Base-by-base conservation (phyloP, 352 stramenopile genomes). In the Globisporangium takayamanum region DNA sequence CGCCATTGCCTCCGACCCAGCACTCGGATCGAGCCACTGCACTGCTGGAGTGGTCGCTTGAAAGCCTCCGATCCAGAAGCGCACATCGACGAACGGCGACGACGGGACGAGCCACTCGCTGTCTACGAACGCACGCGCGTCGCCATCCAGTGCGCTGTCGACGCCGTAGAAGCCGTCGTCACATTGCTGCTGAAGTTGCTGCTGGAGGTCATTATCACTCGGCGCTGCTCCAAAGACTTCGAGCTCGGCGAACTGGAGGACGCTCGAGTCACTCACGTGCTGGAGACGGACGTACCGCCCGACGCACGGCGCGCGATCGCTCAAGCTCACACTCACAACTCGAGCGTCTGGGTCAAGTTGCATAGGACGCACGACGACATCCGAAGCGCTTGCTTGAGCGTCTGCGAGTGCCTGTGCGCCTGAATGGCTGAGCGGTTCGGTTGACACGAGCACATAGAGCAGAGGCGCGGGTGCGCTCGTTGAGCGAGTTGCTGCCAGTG, bases 61-160 rank as follows among this genome's bases (percentile, higher is more conserved):
- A 55, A 87, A 90, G 55, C 77, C 89, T 28, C 83, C 83, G 30
- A 90, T 64, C 76, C 79, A 87, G n/a, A 92, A 55, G 10, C 77
- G 78, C 25, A 89, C 51, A 25, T 85, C 60, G 3, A 69, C 60
- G 1, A 50, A 53, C 20, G 67, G 49, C 3, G 55, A 57, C 1
- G 56, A 65, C 3, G 80, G 80, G 15, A 84, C 70, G 0, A 92
- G 63, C 83, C 83, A 92, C 25, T 79, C 76, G 22, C 55, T 78
- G 47, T 91, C 83, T 18, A 91, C 55, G 53, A 72, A 78, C 39
- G 83, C 65, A 0, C 60, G 50, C 5, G 85, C 53, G 50, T 88
- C 79, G 12, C 61, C 66, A 25, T 79, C 65, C 1, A 76, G 33
- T 0, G 51, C 59, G 0, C 37, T 62, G 5, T 76, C 59, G 10